phyloP scores from a whole-genome alignment of 1,284 basidiomycete genomes.

The Apiotrichum gamsii region DNA sequence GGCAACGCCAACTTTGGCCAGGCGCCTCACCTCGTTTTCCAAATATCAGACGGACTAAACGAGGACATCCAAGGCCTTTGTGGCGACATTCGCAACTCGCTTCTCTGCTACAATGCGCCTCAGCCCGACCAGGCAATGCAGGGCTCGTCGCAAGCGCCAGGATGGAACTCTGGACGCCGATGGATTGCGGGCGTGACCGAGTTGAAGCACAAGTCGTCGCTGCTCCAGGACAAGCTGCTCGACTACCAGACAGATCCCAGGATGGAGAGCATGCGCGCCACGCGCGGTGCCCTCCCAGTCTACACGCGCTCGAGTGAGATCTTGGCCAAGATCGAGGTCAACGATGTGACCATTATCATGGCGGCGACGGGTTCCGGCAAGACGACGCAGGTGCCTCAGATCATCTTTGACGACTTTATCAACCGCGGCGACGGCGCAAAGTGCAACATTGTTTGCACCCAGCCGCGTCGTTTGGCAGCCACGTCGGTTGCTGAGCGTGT shows the following conservation, averaged over 20 bases:
- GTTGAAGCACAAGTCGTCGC: slow-evolving; percentile 56
- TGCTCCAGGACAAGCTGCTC: slow-evolving; percentile 55
- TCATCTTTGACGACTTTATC: slow-evolving; percentile 82
- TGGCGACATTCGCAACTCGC: slow-evolving; percentile 58
- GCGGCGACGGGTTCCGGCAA: slow-evolving; percentile 94
- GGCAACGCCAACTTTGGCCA: slow-evolving; percentile 51
- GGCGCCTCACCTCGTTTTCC: slow-evolving; percentile 66
- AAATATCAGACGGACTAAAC: slow-evolving; percentile 62
- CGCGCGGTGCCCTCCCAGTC: slow-evolving; percentile 67
- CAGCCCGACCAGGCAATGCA: slow-evolving; percentile 24
- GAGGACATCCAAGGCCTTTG: slow-evolving; percentile 70
- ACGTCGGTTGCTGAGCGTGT: slow-evolving; percentile 90
- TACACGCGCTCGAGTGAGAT: slow-evolving; percentile 61
- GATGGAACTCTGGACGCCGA: slow-evolving; percentile 25
- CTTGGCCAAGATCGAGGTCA: slow-evolving; percentile 63
- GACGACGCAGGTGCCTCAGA: slow-evolving; percentile 91
- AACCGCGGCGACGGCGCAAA: slow-evolving; percentile 67
- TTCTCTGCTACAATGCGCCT: slow-evolving; percentile 50
- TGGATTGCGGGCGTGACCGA: slow-evolving; percentile 28
- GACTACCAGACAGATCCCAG: slow-evolving; percentile 61
- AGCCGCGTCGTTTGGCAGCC: slow-evolving; percentile 86
- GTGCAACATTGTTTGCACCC: slow-evolving; percentile 91
- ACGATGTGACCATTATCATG: slow-evolving; percentile 89
- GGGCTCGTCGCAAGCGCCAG: slow-evolving; percentile 22
- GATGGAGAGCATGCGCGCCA: slow-evolving; percentile 62